phyloP scores from a whole-genome alignment of 352 stramenopile species.

The Thalassiosira gravida region DNA sequence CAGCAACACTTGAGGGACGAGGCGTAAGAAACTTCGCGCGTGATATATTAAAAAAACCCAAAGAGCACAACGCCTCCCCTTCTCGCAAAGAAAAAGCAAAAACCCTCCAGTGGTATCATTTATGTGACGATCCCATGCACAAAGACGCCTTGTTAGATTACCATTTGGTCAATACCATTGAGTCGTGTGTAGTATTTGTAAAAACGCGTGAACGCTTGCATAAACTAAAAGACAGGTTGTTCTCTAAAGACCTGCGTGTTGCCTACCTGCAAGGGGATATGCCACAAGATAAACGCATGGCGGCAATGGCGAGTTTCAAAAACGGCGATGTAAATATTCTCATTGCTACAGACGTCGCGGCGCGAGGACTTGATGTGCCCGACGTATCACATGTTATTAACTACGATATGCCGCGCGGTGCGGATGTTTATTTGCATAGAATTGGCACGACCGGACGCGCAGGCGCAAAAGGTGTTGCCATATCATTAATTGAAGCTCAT shows the following conservation, averaged over 20 bases:
- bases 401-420: constrained; percentile 93
- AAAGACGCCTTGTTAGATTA: constrained; percentile 88
- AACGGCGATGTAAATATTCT: constrained; percentile 91
- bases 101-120: constrained; percentile 96
- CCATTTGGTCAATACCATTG: constrained; percentile 70
- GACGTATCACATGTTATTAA: constrained; percentile 96
- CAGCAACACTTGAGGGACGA: constrained; percentile 85
- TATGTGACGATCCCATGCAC: constrained; percentile 94
- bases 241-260: constrained; percentile 82
- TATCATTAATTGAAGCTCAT: no score
- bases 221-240: constrained; percentile 83
- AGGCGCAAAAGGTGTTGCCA: constrained; percentile 91
- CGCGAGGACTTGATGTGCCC: constrained; percentile 95
- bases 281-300: constrained; percentile 85
- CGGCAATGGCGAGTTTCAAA: constrained; percentile 95
- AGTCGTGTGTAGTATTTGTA: constrained; percentile 83
- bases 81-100: constrained; percentile 92
- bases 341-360: constrained; percentile 96
- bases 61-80: constrained; percentile 87
- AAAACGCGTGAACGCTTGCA: constrained; percentile 84
- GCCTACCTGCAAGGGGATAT: constrained; percentile 86
- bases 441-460: constrained; percentile 95
- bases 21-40: constrained; percentile 84
- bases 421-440: constrained; percentile 90
- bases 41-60: constrained; percentile 83